Base-by-base conservation (phyloP, 164 flowering plant species). In the Buxus sempervirens region DNA sequence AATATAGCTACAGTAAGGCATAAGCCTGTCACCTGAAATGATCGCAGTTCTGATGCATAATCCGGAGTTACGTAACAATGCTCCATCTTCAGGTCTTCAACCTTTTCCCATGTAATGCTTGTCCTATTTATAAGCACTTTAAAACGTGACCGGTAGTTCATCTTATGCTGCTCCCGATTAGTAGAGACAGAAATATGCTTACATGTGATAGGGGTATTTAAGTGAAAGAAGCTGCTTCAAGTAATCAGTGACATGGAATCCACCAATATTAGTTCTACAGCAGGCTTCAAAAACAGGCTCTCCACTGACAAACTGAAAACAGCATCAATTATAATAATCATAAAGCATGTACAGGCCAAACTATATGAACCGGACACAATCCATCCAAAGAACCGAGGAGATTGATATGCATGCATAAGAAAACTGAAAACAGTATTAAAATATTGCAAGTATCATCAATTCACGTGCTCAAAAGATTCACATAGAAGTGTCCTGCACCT, bases 71-170 rank as follows among this genome's bases (percentile, higher is more conserved):
- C 79, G 71, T 88, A 95, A 75, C 99, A 89, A 72, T 95, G 95
- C 72, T 95, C 99, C 88, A 89, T 87, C 80, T 93, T 96, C 79
- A 96, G 84, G 72, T 91, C 97, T 85, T 96, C 99, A 77, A 84
- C 95, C 80, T 93, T 96, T 71, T 91, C 99, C 99, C 98, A 93
- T 54, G 95, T 85, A 70, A 96, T 73, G 77, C 79, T 85, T 48
- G 89, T 63, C 79, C 99, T 96, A 62, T 74, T 60, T 56, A 59
- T 64, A 54, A 51, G 26, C 41, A 71, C 48, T 32, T 24, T 54
- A 25, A 63, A 42, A 24, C 56, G 71, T 58, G 48, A 71, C 21
- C 36, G 69, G 36, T 63, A 58, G 26, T 42, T 48, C 18, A 18
- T 16, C 49, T 56, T 32, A 49, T 28, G 56, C 10, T 32, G 22